Conservation (phyloP, 169 alveolate species). For the Neospora caninum region DNA sequence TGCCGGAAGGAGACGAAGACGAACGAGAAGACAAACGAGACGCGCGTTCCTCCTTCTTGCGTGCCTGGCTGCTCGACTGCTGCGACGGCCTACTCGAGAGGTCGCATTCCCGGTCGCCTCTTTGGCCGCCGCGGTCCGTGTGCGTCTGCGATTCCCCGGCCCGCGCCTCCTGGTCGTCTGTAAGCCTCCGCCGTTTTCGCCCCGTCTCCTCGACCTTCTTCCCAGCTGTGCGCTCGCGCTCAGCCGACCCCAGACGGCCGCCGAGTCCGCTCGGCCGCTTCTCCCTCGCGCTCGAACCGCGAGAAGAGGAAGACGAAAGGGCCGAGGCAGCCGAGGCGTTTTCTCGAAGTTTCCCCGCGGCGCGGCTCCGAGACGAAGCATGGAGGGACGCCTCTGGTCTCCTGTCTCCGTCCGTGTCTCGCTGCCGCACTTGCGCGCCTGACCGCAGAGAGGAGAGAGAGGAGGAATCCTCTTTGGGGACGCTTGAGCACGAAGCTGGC, state of each 20-base stretch:
- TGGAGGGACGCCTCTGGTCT: background rate
- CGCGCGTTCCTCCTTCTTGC: background rate
- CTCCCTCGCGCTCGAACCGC: background rate
- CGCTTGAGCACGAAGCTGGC: background rate
- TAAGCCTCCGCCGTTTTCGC: background rate
- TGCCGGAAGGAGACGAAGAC: background rate
- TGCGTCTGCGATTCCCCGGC: background rate
- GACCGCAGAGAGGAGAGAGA: background rate
- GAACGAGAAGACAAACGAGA: background rate
- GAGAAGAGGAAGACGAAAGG: background rate
- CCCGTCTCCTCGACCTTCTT: background rate
- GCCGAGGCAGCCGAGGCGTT: background rate
- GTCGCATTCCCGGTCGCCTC: too few species aligned
- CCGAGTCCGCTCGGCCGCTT: too few species aligned
- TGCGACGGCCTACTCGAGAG: background rate
- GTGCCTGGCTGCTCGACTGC: background rate
- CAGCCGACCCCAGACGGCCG: background rate
- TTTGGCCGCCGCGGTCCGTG: background rate
- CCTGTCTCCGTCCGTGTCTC: background rate
- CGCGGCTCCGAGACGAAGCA: background rate
- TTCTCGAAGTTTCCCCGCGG: background rate
- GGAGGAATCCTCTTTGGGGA: background rate
- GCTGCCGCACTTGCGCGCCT: background rate
- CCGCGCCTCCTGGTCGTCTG: background rate
- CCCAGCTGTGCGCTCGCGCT: background rate